These are phyloP conservation scores for Hymenoscyphus repandus DNA, from an alignment of 2,329 filamentous ascomycete species.

Conservation along the genomic window DNA sequence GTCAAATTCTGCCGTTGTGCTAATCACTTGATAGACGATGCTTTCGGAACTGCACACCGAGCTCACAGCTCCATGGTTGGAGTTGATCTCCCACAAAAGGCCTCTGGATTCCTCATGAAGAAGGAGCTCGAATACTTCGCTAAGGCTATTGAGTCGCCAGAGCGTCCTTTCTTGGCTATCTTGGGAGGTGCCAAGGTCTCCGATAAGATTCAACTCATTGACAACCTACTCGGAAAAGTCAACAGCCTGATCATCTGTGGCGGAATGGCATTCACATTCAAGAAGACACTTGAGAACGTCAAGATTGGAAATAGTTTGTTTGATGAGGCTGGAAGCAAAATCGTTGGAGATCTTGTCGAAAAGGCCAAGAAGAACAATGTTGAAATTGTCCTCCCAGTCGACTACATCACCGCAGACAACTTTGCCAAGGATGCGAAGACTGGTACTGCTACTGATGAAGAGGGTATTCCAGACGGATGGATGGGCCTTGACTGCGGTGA, in stretches of 20 bases:
- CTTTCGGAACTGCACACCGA: slow-evolving; percentile 96
- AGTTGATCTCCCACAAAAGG: slow-evolving; percentile 91
- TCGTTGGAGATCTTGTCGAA: slow-evolving; percentile 77
- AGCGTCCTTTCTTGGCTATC: slow-evolving; percentile 97
- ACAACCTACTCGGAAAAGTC: slow-evolving; percentile 98
- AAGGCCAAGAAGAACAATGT: slow-evolving; percentile 97
- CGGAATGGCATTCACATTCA: slow-evolving; percentile 99
- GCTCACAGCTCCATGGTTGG: slow-evolving; percentile 99
- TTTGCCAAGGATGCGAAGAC: slow-evolving; percentile 80
- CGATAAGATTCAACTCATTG: slow-evolving; percentile 99
- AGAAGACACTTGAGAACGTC: slow-evolving; percentile 92
- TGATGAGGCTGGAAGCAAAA: slow-evolving; percentile 91
- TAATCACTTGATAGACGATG: slow-evolving; percentile 63
- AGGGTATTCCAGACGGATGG: slow-evolving; percentile 94
- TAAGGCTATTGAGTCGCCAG: slow-evolving; percentile 85
- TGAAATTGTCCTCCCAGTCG: slow-evolving; percentile 87
- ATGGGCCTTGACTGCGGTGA: slow-evolving; percentile 95
- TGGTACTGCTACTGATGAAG: slow-evolving; percentile 75
- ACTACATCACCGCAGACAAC: slow-evolving; percentile 95
- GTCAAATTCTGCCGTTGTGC: slow-evolving; percentile 1
- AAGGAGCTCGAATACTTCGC: slow-evolving; percentile 99
- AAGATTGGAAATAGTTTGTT: slow-evolving; percentile 88
- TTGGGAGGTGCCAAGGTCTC: slow-evolving; percentile 97
- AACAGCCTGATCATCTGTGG: slow-evolving; percentile 95
- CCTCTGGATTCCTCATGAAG: slow-evolving; percentile 98